These are phyloP conservation scores for Barnettozyma salicaria DNA, from an alignment of 805 yeast species.

Conservation along the genomic window DNA sequence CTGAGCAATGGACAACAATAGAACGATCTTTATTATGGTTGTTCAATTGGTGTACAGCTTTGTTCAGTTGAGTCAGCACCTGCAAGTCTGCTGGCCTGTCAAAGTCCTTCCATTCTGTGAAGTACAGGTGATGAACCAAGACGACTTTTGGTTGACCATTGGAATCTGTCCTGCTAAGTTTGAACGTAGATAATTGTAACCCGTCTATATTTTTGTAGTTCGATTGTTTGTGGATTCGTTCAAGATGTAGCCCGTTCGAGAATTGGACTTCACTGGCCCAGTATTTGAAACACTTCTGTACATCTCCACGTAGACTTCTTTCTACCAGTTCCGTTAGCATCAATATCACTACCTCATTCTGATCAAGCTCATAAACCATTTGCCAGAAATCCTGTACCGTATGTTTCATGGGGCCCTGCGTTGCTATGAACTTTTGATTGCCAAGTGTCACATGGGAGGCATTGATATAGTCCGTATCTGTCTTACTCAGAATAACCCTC, in stretches of 20 bases:
- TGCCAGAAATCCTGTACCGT: constrained; percentile 90
- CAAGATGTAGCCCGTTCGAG: constrained; percentile 6
- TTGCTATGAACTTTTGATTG: constrained; percentile 48
- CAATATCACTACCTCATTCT: constrained; percentile 53
- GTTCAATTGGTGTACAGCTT: constrained; percentile 27
- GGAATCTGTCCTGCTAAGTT: constrained; percentile 18
- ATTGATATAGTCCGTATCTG: constrained; percentile 23
- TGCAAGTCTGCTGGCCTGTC: constrained; percentile 45
- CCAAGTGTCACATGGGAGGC: constrained; percentile 15
- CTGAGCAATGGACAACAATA: constrained; percentile 81
- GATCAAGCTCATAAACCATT: constrained; percentile 58
- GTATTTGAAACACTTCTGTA: constrained; percentile 73
- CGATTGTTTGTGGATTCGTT: not conserved
- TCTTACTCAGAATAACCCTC: constrained; percentile 39
- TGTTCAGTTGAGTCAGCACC: constrained; percentile 29
- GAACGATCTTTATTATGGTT: constrained; percentile 31
- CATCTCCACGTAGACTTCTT: constrained; percentile 32
- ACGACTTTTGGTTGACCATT: constrained; percentile 29
- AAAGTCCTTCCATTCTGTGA: constrained; percentile 81
- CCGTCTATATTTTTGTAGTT: constrained; percentile 16
- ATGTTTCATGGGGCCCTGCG: constrained; percentile 71
- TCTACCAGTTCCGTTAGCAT: constrained; percentile 78
- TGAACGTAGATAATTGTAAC: no score
- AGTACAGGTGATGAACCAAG: constrained; percentile 57
- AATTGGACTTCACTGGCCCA: constrained; percentile 51